Conservation (phyloP, 1,139 yeast species). For the Geotrichum carabidarum region DNA sequence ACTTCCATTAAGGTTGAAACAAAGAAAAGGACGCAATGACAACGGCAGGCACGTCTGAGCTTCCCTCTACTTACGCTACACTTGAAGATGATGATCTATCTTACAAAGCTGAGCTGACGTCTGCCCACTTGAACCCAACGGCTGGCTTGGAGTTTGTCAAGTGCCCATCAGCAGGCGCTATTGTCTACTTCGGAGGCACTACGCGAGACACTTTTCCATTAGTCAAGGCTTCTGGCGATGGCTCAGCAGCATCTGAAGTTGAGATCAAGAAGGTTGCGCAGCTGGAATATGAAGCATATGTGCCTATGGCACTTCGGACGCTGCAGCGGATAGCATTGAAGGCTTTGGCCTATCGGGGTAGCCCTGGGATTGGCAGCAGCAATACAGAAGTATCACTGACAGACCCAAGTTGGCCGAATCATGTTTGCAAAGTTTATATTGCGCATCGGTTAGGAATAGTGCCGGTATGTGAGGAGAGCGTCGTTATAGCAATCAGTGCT, state of each 20-base stretch:
- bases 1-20: too few relatives aligned
- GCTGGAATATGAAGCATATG: slow-evolving; percentile 44
- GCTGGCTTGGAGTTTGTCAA: slow-evolving; percentile 29
- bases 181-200: slow-evolving; percentile 46
- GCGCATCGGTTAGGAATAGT: slow-evolving; percentile 46
- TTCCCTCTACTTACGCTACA: too few relatives aligned
- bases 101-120: slow-evolving; percentile 4
- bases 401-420: slow-evolving; percentile 20
- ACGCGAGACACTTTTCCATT: slow-evolving; percentile 42
- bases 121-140: slow-evolving; percentile 7
- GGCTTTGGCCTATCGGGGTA: slow-evolving; percentile 33
- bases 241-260: not conserved
- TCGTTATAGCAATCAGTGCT: slow-evolving; percentile 43
- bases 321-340: slow-evolving; percentile 36
- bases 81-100: not conserved
- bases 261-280: slow-evolving; percentile 38
- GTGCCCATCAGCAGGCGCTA: slow-evolving; percentile 43
- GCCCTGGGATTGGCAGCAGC: slow-evolving; percentile 4
- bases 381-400: slow-evolving; percentile 13
- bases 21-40: too few relatives aligned
- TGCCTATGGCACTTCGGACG: slow-evolving; percentile 40
- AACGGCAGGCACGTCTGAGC: too few relatives aligned
- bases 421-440: slow-evolving; percentile 37
- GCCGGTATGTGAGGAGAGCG: slow-evolving; percentile 45
- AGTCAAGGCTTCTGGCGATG: not conserved